These are phyloP conservation scores for Schizosaccharomyces japonicus DNA, from an alignment of 805 yeast species.

Conservation along the genomic window DNA sequence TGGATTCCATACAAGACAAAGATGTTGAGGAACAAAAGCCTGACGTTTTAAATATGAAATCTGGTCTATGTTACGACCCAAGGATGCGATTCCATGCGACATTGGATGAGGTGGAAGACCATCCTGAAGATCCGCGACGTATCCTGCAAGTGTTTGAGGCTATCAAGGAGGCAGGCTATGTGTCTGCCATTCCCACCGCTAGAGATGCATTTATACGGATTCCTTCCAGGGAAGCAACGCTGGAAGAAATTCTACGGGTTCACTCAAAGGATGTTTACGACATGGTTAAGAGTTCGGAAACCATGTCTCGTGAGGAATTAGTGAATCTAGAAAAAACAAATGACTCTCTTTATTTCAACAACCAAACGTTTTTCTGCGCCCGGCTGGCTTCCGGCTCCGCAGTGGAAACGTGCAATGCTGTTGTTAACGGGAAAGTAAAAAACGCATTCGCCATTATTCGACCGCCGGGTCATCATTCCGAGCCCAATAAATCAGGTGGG, in stretches of 20 bases:
- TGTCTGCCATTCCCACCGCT: conserved; percentile 24
- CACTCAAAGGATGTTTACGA: conserved; percentile 63
- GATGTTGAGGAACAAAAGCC: conserved; percentile 4
- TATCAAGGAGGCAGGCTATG: conserved; percentile 79
- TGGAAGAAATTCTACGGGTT: conserved; percentile 65
- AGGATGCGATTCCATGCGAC: conserved; percentile 94
- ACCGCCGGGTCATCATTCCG: conserved; percentile 99
- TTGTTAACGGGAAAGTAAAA: conserved; percentile 74
- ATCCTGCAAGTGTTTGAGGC: conserved; percentile 82
- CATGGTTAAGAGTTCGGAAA: conserved; percentile 48
- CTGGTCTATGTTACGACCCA: conserved; percentile 89
- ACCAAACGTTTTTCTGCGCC: conserved; percentile 70
- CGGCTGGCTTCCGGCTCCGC: conserved; percentile 89
- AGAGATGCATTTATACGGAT: conserved; percentile 62
- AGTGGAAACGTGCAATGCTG: conserved; percentile 87
- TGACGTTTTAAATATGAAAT: conserved; percentile 22
- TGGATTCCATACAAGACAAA: background rate
- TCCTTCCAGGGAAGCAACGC: conserved; percentile 72
- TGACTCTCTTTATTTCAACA: conserved; percentile 84
- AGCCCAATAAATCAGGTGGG: conserved; percentile 91
- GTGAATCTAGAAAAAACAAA: conserved; percentile 70
- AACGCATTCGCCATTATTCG: conserved; percentile 85
- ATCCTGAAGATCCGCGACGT: conserved; percentile 95
- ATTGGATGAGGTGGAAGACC: conserved; percentile 90
- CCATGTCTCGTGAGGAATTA: conserved; percentile 54